phyloP scores from a whole-genome alignment of 2,329 filamentous ascomycete species.

The Hypoxylon sp. region DNA sequence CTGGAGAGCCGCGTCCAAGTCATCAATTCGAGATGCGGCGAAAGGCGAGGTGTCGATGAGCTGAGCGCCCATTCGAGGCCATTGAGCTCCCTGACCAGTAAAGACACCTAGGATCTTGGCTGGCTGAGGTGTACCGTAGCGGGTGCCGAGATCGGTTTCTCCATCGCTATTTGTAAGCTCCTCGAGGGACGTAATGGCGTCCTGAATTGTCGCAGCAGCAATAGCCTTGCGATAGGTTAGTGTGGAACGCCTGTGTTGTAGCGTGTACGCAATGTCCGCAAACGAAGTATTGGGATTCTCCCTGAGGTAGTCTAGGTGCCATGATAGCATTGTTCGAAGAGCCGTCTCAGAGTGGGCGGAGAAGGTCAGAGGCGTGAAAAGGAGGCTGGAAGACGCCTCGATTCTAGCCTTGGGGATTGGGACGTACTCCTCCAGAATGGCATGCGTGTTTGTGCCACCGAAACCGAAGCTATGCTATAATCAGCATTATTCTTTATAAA shows the following conservation, averaged over 20 bases:
- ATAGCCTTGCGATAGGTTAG: constrained; percentile 15
- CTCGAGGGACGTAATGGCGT: constrained; percentile 2
- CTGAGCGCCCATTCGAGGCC: constrained; percentile 48
- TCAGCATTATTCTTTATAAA: not conserved
- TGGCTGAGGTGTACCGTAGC: constrained; percentile 1
- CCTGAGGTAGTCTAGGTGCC: constrained; percentile 11
- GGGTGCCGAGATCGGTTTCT: not conserved
- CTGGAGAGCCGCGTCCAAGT: constrained; percentile 41
- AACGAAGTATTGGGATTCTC: not conserved
- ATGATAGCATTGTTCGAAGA: constrained; percentile 21
- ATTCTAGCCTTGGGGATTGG: not conserved
- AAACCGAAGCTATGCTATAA: constrained; percentile 41
- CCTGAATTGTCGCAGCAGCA: constrained; percentile 9
- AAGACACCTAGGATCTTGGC: constrained; percentile 11
- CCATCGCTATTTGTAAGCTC: constrained; percentile 3
- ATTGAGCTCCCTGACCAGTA: constrained; percentile 52
- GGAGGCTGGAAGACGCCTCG: not conserved
- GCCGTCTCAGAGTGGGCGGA: constrained; percentile 25
- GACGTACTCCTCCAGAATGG: constrained; percentile 43
- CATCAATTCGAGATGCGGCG: constrained; percentile 32
- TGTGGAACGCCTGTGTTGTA: constrained; percentile 15
- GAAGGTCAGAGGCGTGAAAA: constrained; percentile 38
- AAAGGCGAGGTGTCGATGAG: constrained; percentile 36
- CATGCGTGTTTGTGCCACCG: constrained; percentile 46
- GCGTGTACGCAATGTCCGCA: constrained; percentile 11